Evolutionary conservation across 257 asterid species (phyloP).

Genomic region (Asclepias syriaca): DNA sequence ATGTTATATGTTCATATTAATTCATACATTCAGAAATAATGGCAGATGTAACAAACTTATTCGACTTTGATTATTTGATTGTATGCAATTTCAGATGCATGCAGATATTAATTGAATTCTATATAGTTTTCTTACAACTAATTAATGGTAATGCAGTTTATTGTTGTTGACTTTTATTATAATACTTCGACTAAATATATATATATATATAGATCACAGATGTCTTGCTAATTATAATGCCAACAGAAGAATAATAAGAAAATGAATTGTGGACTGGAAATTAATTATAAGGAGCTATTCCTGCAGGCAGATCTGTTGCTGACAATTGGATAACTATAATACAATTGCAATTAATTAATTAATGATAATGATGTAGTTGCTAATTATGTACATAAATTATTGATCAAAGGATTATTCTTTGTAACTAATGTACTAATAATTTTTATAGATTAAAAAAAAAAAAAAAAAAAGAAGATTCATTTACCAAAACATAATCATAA

Average conservation of each 20-base stretch:
- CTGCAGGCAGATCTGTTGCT: not conserved
- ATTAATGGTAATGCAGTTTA: not conserved
- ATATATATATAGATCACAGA: too few relatives aligned
- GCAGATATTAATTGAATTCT: not conserved
- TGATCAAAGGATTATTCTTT: not conserved
- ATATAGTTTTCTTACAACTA: not conserved
- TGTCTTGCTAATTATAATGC: too few relatives aligned
- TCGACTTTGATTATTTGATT: not conserved
- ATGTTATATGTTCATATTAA: too few relatives aligned
- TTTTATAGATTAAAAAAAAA: too few relatives aligned
- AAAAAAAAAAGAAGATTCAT: too few relatives aligned
- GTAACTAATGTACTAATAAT: too few relatives aligned
- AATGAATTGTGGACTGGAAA: too few relatives aligned
- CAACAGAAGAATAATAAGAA: too few relatives aligned
- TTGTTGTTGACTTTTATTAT: not conserved
- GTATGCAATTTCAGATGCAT: not conserved
- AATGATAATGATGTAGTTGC: not conserved
- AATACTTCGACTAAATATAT: not conserved
- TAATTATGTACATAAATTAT: not conserved
- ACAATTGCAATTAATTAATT: not conserved
- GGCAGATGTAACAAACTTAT: constrained; percentile 1
- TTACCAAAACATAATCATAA: too few relatives aligned
- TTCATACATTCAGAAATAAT: not conserved
- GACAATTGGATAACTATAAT: not conserved
- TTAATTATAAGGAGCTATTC: not conserved